Conservation (phyloP, 2,329 filamentous ascomycete genomes). For the Aspergillus eucalypticola region DNA sequence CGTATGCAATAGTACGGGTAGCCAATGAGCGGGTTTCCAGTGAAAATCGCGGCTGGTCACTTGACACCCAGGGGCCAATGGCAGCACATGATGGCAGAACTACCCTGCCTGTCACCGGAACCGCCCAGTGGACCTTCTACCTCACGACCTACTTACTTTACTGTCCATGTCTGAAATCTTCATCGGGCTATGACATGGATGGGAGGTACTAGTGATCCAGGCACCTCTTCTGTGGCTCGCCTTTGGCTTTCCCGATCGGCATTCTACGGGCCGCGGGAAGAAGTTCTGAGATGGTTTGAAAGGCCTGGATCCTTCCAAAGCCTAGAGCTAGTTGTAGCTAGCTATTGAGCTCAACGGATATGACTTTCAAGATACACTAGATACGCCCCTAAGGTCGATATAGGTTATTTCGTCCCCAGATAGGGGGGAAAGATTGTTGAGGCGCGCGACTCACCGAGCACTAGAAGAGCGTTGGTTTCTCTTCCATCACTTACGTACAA, state of each 20-base stretch:
- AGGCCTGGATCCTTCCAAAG: not conserved
- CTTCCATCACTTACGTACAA: not conserved
- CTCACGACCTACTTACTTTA: not conserved
- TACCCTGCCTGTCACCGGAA: constrained; percentile 18
- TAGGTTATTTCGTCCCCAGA: not conserved
- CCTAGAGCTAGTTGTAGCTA: not conserved
- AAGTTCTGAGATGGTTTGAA: not conserved
- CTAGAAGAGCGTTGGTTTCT: not conserved
- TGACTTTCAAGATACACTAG: not conserved
- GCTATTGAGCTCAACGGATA: not conserved
- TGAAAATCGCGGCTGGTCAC: constrained; percentile 43
- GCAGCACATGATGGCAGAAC: constrained; percentile 13
- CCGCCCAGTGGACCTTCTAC: constrained; percentile 7
- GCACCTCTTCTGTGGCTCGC: not conserved
- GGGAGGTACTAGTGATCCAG: not conserved
- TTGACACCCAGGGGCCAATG: constrained; percentile 31
- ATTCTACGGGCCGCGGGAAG: not conserved
- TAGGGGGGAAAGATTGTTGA: not conserved
- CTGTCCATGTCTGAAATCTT: not conserved
- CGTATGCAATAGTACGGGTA: constrained; percentile 10
- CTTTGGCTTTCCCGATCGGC: not conserved
- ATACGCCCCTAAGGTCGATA: not conserved
- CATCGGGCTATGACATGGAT: constrained; percentile 12
- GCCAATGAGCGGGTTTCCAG: constrained; percentile 33
- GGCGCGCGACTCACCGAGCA: not conserved